These are phyloP conservation scores for Helianthus tuberosus DNA, from an alignment of 129 eudicot species.

Conservation along the genomic window DNA sequence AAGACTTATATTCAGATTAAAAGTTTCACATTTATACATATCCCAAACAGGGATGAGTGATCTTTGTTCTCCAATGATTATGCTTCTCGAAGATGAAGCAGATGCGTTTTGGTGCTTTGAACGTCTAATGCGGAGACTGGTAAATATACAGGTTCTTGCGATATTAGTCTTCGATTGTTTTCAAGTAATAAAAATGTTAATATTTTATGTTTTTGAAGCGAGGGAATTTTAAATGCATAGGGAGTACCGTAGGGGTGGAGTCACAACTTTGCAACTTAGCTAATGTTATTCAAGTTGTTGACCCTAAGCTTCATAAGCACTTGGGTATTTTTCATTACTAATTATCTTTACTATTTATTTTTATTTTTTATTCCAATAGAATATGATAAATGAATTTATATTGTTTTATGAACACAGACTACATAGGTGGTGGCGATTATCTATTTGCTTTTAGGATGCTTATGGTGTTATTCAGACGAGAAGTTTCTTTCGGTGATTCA, in stretches of 20 bases:
- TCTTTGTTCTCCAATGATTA: constrained; percentile 97
- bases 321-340: constrained; percentile 50
- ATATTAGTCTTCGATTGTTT: not conserved
- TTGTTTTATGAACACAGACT: constrained; percentile 47
- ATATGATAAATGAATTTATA: constrained; percentile 2
- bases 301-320: constrained; percentile 87
- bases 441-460: constrained; percentile 98
- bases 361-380: not conserved
- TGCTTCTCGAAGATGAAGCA: constrained; percentile 93
- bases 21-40: not conserved
- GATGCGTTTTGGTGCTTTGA: constrained; percentile 99
- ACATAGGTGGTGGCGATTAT: constrained; percentile 93
- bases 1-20: not conserved
- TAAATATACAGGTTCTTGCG: constrained; percentile 27
- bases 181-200: constrained; percentile 3
- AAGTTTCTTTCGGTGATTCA: constrained; percentile 91
- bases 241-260: constrained; percentile 73
- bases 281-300: constrained; percentile 75
- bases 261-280: constrained; percentile 68
- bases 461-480: constrained; percentile 96
- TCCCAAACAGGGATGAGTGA: constrained; percentile 90
- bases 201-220: constrained; percentile 50
- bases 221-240: constrained; percentile 77
- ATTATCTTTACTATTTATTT: too few relatives aligned
- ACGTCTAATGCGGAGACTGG: constrained; percentile 95